phyloP scores from a whole-genome alignment of 176 grass and related monocot species.

The sorghum (Sorghum bicolor) region Sorghum_bicolor_NCBIv3 NC_012870.2:71016001-71016500 shows the following conservation, averaged over 20 bases:
- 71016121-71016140: conserved; percentile 76
- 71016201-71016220: neutral
- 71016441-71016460: neutral
- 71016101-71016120: conserved; percentile 96
- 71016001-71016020: conserved; percentile 96
- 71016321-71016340: neutral
- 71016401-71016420: neutral
- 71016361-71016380: no score
- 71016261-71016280: neutral
- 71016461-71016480: neutral
- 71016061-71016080: conserved; percentile 89
- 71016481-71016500: neutral
- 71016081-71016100: conserved; percentile 94
- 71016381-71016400: neutral
- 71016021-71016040: conserved; percentile 83
- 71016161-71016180: conserved; percentile 45
- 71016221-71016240: neutral
- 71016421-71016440: neutral
- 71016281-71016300: neutral
- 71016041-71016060: conserved; percentile 53
- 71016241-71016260: neutral
- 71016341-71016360: no score
- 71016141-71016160: conserved; percentile 90
- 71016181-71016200: neutral
- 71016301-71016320: no score